phyloP scores from a whole-genome alignment of 2,329 filamentous ascomycete genomes.

The Scedosporium dehoogii region DNA sequence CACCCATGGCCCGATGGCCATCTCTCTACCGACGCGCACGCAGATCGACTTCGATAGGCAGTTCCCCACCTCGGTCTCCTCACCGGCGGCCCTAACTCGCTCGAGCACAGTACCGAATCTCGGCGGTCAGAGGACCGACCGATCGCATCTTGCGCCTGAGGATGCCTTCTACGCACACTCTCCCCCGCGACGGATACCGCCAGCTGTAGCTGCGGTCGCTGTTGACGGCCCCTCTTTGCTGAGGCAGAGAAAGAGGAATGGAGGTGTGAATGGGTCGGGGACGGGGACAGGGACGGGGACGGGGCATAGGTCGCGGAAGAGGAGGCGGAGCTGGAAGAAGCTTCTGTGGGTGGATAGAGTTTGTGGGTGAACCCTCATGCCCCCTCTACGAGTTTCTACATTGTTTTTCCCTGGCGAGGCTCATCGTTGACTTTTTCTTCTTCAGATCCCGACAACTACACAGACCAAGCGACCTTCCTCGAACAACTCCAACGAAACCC shows the following conservation, averaged over 20 bases:
- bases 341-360: conserved; percentile 96
- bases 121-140: conserved; percentile 33
- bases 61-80: conserved; percentile 8
- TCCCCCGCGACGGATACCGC: conserved; percentile 30
- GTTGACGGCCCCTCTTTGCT: conserved; percentile 5
- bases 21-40: conserved; percentile 6
- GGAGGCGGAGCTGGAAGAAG: conserved; percentile 79
- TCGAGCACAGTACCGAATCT: conserved; percentile 27
- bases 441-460: conserved; percentile 94
- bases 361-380: conserved; percentile 42
- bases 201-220: conserved; percentile 13
- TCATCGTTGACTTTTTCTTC: conserved; percentile 36
- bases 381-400: not conserved
- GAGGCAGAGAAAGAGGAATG: conserved; percentile 22
- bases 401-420: conserved; percentile 24
- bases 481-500: conserved; percentile 94
- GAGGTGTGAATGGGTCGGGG: conserved; percentile 27
- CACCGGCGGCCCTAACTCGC: conserved; percentile 21
- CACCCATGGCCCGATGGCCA: not conserved
- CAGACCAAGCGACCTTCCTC: conserved; percentile 91
- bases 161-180: conserved; percentile 65
- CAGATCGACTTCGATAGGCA: conserved; percentile 11
- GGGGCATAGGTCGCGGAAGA: conserved; percentile 57
- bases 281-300: conserved; percentile 46
- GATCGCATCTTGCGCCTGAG: conserved; percentile 67